Evolutionary conservation across 106 monocot species (phyloP).

Genomic region (Cymbidium sinense): DNA sequence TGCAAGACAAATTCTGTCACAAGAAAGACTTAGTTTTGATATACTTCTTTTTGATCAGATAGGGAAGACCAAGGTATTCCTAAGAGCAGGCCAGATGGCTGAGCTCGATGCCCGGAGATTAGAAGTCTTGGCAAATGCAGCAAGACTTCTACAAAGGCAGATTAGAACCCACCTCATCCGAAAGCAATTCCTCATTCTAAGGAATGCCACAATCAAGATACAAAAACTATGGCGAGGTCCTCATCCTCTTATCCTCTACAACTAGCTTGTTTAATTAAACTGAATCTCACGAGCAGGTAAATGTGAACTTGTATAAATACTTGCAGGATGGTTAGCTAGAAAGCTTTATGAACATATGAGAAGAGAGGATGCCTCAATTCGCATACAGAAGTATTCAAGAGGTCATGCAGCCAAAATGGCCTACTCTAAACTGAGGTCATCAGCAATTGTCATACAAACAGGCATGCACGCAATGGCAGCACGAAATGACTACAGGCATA

Average conservation of each 20-base stretch:
- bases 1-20: neutral
- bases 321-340: conserved; percentile 67
- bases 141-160: conserved; percentile 72
- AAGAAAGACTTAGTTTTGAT: neutral
- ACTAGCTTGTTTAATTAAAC: neutral
- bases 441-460: conserved; percentile 68
- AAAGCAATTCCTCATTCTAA: conserved; percentile 64
- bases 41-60: conserved; percentile 43
- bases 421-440: conserved; percentile 33
- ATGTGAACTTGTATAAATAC: neutral
- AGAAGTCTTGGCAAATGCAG: conserved; percentile 85
- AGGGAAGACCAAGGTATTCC: conserved; percentile 95
- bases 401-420: conserved; percentile 38
- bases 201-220: conserved; percentile 45
- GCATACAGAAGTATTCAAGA: conserved; percentile 84
- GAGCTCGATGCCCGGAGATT: conserved; percentile 94
- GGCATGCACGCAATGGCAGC: conserved; percentile 88
- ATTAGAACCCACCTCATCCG: conserved; percentile 74
- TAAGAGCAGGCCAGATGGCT: conserved; percentile 99
- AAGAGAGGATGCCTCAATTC: conserved; percentile 69
- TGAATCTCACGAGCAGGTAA: neutral
- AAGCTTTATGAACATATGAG: conserved; percentile 65
- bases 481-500: conserved; percentile 58
- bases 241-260: conserved; percentile 20
- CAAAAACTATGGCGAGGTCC: conserved; percentile 87